These are phyloP conservation scores for Umbelopsis isabellina DNA, from an alignment of 192 early-diverging fungal genomes.

Conservation along the genomic window DNA sequence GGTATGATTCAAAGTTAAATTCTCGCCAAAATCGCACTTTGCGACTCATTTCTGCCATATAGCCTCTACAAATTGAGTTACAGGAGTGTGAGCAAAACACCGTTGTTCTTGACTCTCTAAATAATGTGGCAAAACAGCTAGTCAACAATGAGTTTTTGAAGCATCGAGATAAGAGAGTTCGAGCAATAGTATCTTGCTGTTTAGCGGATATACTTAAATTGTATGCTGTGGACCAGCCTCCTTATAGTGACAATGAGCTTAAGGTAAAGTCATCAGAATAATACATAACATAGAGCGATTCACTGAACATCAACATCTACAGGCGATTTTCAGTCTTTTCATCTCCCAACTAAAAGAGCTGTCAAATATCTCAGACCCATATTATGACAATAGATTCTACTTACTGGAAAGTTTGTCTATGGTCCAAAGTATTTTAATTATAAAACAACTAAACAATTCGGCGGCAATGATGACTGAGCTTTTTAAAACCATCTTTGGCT, in stretches of 20 bases:
- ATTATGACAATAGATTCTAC: constrained; percentile 78
- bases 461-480: constrained; percentile 76
- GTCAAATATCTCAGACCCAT: constrained; percentile 56
- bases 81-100: constrained; percentile 10
- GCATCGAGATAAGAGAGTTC: constrained; percentile 84
- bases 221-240: constrained; percentile 93
- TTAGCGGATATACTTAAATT: constrained; percentile 90
- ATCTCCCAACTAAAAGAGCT: constrained; percentile 73
- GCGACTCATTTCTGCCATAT: not conserved
- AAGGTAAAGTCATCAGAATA: constrained; percentile 46
- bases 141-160: constrained; percentile 63
- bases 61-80: not conserved
- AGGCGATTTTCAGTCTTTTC: constrained; percentile 86
- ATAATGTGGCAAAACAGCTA: constrained; percentile 67
- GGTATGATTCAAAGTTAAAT: not conserved
- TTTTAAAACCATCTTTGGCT: constrained; percentile 74
- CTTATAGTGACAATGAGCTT: constrained; percentile 79
- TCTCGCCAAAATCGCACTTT: not conserved
- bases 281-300: not conserved
- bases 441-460: constrained; percentile 76
- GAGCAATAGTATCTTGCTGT: constrained; percentile 78
- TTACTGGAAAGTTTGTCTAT: constrained; percentile 87
- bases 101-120: constrained; percentile 50
- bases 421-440: constrained; percentile 80
- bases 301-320: not conserved